phyloP scores from a whole-genome alignment of 2,329 filamentous ascomycete species.

The Xylaria sp. region DNA sequence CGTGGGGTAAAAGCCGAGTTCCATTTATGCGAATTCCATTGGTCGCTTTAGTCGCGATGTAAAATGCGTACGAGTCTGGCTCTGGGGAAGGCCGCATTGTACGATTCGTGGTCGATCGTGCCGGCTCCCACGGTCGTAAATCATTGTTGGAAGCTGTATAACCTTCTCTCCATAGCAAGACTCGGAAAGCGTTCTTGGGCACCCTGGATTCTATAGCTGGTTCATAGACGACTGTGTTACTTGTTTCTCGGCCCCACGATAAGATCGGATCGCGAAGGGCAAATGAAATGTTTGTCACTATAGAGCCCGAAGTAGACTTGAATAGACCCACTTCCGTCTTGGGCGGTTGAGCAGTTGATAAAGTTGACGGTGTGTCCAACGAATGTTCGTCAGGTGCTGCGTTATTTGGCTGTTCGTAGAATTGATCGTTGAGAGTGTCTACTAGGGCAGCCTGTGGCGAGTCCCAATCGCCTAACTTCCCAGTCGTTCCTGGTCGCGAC shows the following conservation, averaged over 20 bases:
- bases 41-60: conserved; percentile 82
- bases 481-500: conserved; percentile 39
- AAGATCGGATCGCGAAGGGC: conserved; percentile 74
- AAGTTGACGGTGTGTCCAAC: conserved; percentile 53
- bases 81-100: conserved; percentile 49
- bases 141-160: conserved; percentile 68
- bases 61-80: conserved; percentile 72
- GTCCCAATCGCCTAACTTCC: conserved; percentile 47
- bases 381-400: conserved; percentile 53
- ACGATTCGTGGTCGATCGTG: conserved; percentile 53
- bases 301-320: conserved; percentile 73
- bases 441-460: conserved; percentile 42
- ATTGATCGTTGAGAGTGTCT: conserved; percentile 44
- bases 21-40: conserved; percentile 82
- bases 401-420: conserved; percentile 52
- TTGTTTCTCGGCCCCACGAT: conserved; percentile 79
- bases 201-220: conserved; percentile 74
- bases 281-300: conserved; percentile 70
- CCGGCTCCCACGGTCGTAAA: conserved; percentile 65
- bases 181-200: conserved; percentile 82
- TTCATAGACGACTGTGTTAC: conserved; percentile 75
- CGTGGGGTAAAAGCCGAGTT: conserved; percentile 68
- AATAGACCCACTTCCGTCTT: conserved; percentile 71
- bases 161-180: conserved; percentile 78
- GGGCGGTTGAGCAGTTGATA: conserved; percentile 48